Evolutionary conservation across 768 basidiomycete genomes (phyloP).

Genomic region (Lactarius psammicola): DNA sequence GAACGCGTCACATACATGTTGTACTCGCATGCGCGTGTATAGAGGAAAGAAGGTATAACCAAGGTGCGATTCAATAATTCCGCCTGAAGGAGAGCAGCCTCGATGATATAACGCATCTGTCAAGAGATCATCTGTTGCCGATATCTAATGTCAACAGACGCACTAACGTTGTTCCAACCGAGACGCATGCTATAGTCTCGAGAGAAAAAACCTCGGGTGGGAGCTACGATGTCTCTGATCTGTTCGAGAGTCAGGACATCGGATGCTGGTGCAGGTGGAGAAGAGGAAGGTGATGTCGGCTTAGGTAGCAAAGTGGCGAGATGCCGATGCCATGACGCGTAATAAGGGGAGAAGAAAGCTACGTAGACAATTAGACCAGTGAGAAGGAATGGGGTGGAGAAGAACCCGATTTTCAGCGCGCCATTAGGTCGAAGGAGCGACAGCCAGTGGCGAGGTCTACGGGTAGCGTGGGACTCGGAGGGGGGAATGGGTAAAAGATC

Average conservation of each 20-base stretch:
- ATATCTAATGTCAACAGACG: not conserved
- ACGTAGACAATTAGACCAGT: constrained; percentile 17
- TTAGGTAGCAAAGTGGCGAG: not conserved
- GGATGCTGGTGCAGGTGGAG: not conserved
- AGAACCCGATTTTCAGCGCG: not conserved
- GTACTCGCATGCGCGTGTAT: constrained; percentile 47
- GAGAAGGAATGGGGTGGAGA: constrained; percentile 14
- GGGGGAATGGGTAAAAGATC: not conserved
- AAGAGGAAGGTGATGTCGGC: not conserved
- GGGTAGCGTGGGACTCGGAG: not conserved
- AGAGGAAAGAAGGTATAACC: constrained; percentile 46
- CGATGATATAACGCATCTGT: constrained; percentile 50
- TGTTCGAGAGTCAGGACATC: constrained; percentile 35
- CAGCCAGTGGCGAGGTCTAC: constrained; percentile 6
- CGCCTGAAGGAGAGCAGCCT: constrained; percentile 46
- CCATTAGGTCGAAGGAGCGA: not conserved
- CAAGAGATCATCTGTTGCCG: constrained; percentile 10
- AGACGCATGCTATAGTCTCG: constrained; percentile 45
- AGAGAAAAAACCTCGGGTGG: constrained; percentile 44
- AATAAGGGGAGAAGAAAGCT: not conserved
- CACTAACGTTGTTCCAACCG: constrained; percentile 50
- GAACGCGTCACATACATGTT: constrained; percentile 34
- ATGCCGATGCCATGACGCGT: not conserved
- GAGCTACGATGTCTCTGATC: constrained; percentile 36
- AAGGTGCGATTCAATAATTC: constrained; percentile 44